These are phyloP conservation scores for Leishmania guyanensis DNA, from an alignment of 208 protist species.

Conservation along the genomic window DNA sequence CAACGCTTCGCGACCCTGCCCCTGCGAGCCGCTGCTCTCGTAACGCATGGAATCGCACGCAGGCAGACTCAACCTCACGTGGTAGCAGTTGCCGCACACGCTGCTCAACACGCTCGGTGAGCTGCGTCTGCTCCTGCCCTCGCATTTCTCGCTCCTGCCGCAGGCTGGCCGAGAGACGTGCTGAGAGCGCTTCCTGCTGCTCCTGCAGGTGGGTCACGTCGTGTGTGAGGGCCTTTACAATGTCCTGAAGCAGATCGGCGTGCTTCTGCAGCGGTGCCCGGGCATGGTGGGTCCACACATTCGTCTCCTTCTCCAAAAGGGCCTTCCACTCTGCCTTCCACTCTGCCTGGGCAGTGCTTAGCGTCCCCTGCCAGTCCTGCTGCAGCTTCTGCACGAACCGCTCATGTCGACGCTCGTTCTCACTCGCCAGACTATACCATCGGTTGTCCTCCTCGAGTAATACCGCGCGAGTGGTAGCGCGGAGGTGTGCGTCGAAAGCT, in stretches of 20 bases:
- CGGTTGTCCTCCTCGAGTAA: slow-evolving; percentile 49
- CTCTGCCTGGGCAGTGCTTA: slow-evolving; percentile 20
- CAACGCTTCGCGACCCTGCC: not conserved
- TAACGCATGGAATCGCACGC: slow-evolving; percentile 28
- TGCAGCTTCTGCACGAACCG: slow-evolving; percentile 20
- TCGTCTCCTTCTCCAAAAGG: slow-evolving; percentile 15
- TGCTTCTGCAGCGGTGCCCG: slow-evolving; percentile 28
- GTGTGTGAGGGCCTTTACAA: slow-evolving; percentile 31
- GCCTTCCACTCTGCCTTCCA: slow-evolving; percentile 23
- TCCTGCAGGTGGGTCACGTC: slow-evolving; percentile 28
- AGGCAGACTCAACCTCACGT: slow-evolving; percentile 31
- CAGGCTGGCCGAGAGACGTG: slow-evolving; percentile 2
- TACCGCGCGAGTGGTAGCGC: slow-evolving; percentile 41
- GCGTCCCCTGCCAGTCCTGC: slow-evolving; percentile 27
- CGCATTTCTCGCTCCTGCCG: slow-evolving; percentile 27
- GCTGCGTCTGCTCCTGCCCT: slow-evolving; percentile 17
- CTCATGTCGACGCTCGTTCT: slow-evolving; percentile 35
- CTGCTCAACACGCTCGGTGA: slow-evolving; percentile 21
- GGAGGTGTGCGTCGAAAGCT: slow-evolving; percentile 58
- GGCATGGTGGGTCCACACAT: slow-evolving; percentile 10
- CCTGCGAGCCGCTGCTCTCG: slow-evolving; percentile 25
- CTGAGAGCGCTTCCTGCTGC: slow-evolving; percentile 18
- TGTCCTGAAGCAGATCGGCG: slow-evolving; percentile 32
- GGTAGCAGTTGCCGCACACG: slow-evolving; percentile 22
- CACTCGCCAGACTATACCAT: slow-evolving; percentile 29